Evolutionary conservation across 176 grass and related monocot genomes (phyloP).

Genomic region (Oryza glumipatula): DNA sequence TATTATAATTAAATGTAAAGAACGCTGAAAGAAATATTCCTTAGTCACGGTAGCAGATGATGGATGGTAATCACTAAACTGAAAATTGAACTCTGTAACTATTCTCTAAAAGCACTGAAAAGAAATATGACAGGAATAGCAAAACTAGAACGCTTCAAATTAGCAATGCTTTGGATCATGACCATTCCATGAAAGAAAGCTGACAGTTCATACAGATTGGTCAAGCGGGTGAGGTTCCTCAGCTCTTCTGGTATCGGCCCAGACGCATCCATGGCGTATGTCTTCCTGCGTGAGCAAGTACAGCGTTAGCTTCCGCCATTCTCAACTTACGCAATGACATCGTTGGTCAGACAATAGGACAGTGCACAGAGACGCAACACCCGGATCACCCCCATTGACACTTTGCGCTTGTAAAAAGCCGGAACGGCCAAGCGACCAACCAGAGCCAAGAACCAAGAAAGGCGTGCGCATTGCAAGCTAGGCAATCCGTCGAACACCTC

Average conservation of each 20-base stretch:
- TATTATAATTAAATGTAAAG: neutral
- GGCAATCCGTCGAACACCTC: slow-evolving; percentile 31
- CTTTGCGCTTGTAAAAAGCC: no score
- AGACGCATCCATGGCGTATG: slow-evolving; percentile 34
- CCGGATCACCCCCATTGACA: no score
- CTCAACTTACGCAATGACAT: neutral
- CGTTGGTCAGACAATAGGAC: neutral
- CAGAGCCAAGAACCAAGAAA: neutral
- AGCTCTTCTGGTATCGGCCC: slow-evolving; percentile 69
- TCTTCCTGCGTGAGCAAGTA: slow-evolving; percentile 54
- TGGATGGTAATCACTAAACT: neutral
- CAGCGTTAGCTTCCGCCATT: neutral
- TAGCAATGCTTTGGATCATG: neutral
- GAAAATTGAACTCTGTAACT: neutral
- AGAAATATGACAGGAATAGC: neutral
- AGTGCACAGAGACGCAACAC: neutral
- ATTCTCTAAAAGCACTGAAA: neutral
- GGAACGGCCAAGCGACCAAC: no score
- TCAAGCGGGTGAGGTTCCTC: slow-evolving; percentile 57
- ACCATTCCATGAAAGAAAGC: neutral
- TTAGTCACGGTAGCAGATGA: neutral
- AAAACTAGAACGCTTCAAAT: neutral
- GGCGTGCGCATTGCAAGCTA: neutral
- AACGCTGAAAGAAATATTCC: neutral
- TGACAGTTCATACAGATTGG: slow-evolving; percentile 55